Evolutionary conservation across 2,329 filamentous ascomycete species (phyloP), one percentile per base, ranked within the genome.

Genomic region (Apiospora rasikravindrae): DNA sequence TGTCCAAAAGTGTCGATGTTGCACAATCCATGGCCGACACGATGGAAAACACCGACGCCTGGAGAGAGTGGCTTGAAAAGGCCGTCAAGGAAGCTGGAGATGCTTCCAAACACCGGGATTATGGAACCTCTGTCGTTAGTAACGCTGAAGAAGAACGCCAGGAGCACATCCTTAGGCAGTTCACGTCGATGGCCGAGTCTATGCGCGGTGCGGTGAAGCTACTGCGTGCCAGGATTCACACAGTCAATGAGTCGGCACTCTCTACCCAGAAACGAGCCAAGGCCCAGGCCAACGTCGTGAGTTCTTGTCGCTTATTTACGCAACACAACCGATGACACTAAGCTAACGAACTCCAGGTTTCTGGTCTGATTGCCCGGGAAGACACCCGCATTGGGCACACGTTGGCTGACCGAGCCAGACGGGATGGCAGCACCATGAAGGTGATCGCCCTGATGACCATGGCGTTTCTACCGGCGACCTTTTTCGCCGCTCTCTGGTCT

Each of bases 381-480:
- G 70, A 71, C 33, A 69, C 61, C 10, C 26, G 51, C 33, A 19
- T 69, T 13, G 19, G 67, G 19, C 71, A 73, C 7, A 10, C n/a
- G 51, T 2, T 77, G 44, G 75, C 77, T 2, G 72, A 71, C 8
- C 75, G 76, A n/a, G 71, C 77, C 1, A 80, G 77, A 70, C 73
- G 76, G 44, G 81, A 82, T 68, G 81, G 80, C 70, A 76, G 78
- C 1, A 78, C 80, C 10, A 83, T 85, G 81, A 80, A 81, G 67
- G 80, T 80, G 3, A 80, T 84, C 22, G 81, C 83, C 0, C 75
- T 83, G 2, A 77, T 84, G 71, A 84, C 82, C 49, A 82, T 84
- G 74, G 72, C 80, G 2, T 84, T 84, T 72, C 79, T 84, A 1
- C 83, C 83, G 2, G 82, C 79, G 0, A 83, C 82, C 16, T 84